Percentiles rank a stretch among this genome's conserved stretches.
Evolutionary conservation across 129 eudicot species (phyloP).

Genomic region (Helianthus annuus): DNA sequence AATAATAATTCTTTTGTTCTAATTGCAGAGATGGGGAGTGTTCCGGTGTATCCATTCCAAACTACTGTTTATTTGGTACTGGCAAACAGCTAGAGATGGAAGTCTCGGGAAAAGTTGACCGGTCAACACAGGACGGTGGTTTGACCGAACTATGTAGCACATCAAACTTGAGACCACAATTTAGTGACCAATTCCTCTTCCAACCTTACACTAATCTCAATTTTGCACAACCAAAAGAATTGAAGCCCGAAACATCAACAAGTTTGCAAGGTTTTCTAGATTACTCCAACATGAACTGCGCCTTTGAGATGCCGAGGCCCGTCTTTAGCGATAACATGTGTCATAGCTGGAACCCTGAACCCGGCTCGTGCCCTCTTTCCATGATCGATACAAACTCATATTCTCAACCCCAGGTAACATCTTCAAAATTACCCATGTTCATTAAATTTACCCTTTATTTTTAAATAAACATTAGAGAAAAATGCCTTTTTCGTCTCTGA

Average conservation of each 20-base stretch:
- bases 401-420: conserved; percentile 51
- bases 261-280: conserved; percentile 54
- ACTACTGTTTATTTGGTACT: conserved; percentile 42
- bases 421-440: not conserved
- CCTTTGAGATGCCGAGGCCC: conserved; percentile 59
- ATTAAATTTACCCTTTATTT: not conserved
- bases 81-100: conserved; percentile 57
- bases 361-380: conserved; percentile 46
- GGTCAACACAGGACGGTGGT: conserved; percentile 45
- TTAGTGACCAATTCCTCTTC: conserved; percentile 54
- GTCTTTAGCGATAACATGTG: conserved; percentile 43
- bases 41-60: conserved; percentile 57
- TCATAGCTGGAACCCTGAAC: conserved; percentile 58
- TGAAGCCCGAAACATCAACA: conserved; percentile 42
- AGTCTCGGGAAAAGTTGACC: conserved; percentile 43
- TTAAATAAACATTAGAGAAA: no score
- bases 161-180: conserved; percentile 57
- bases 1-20: not conserved
- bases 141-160: conserved; percentile 54
- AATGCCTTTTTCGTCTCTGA: no score
- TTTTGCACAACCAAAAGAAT: conserved; percentile 45
- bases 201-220: conserved; percentile 43
- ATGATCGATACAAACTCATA: conserved; percentile 49
- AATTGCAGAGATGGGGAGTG: conserved; percentile 60
- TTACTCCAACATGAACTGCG: conserved; percentile 47